Base-by-base conservation (phyloP, 2,329 filamentous ascomycete genomes). In the Fusarium sp. region DNA sequence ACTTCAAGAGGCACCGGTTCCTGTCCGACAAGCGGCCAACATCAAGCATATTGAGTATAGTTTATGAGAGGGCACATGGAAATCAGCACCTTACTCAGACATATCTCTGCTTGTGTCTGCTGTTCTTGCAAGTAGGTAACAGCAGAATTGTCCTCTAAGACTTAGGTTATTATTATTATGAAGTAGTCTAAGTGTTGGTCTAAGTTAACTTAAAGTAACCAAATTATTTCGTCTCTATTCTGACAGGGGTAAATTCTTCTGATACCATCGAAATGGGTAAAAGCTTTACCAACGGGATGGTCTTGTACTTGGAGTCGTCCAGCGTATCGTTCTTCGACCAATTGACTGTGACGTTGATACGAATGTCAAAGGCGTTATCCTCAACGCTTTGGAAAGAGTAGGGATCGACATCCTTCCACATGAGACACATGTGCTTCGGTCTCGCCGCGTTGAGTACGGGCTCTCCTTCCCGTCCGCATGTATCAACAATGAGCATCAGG, bases 241-340 rank as follows among this genome's bases (percentile, higher is more conserved):
- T 10, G 4, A 18, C 6, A 3, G 9, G 7, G 9, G 3, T 16
- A 2, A 18, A 18, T 10, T 34, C 3, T 34, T 34, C 16, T 0
- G 5, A 34, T 18, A 34, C 9, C 9, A 18, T 18, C 9, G 32
- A 18, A 18, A 18, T 18, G 8, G 16, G 32, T 18, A 37, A 37
- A 37, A 18, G 16, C 32, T 18, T 18, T 11, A 11, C 16, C 32
- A 11, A 37, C 32, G 32, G 16, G 16, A 37, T 37, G 32, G 9
- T 37, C 32, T 37, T 37, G 9, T 18, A 11, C 9, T 37, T 37
- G 32, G 32, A 37, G 16, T 37, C 32, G 32, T 37, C 32, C 32
- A 37, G 5, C 16, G 3, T 37, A 18, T 37, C 32, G 9, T 37
- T 37, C 32, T 37, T 37, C 16, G 16, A 37, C 32, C 32, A 37